Evolutionary conservation across 140 eudicot species (phyloP), one percentile per base, ranked within the genome.

Genomic region (Erigeron philadelphicus): DNA sequence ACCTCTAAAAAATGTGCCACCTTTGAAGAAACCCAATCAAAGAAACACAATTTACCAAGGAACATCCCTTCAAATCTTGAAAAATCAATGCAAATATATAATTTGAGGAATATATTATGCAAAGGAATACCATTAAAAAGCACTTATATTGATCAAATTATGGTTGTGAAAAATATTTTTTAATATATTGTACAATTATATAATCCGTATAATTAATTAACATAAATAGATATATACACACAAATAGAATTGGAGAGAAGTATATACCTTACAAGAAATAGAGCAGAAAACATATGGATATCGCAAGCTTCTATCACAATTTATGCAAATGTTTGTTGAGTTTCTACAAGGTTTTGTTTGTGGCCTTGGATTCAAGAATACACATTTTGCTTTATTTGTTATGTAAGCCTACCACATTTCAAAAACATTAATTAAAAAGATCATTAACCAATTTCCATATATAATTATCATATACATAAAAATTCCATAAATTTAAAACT

Each of bases 211-310:
- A n/a, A n/a, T n/a, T n/a, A n/a, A n/a, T n/a, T n/a, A n/a, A n/a
- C n/a, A n/a, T n/a, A 13, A 3, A 41, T 25, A 61, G 15, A 61
- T 38, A 35, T 0, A 65, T 0, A 16, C 8, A 31, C 38, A 31
- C 38, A 4, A 31, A n/a, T 16, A 64, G 1, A 73, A 10, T 43
- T 12, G 66, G 10, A 12, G 49, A 64, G 48, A 63, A 57, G 18
- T 2, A 66, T 1, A n/a, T n/a, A 40, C 97, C 97, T 90, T 90
- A 95, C 95, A 90, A 75, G 71, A 85, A 50, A 90, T 78, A 49
- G 95, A 90, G 70, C 97, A 87, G 70, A 72, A 90, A 79, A 83
- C 77, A 78, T 18, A 79, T 49, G 88, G 81, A 10, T 87, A 72
- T 75, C 81, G 92, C n/a, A 90, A 76, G 66, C 76, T 83, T 78